Conservation (phyloP, 192 early-diverging fungal genomes). For the Rhizophagus sp. region DNA sequence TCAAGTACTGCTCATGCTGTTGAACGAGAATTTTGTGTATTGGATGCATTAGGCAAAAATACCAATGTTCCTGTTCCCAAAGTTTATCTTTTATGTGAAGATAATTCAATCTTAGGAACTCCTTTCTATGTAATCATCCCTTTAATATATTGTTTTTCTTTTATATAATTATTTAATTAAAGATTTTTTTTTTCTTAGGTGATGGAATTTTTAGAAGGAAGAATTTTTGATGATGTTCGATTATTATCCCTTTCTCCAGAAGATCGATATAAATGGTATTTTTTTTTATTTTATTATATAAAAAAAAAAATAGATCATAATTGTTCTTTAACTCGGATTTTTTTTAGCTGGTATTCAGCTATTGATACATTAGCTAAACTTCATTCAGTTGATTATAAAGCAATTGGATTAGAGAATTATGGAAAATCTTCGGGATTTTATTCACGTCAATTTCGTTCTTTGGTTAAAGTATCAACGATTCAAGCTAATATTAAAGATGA, state of each 20-base stretch:
- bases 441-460: constrained; percentile 76
- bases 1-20: constrained; percentile 89
- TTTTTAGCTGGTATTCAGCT: constrained; percentile 64
- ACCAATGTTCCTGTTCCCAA: constrained; percentile 87
- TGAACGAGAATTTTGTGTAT: constrained; percentile 85
- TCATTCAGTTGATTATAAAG: constrained; percentile 68
- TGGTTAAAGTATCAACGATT: constrained; percentile 60
- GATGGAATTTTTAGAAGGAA: constrained; percentile 94
- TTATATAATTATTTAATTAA: not conserved
- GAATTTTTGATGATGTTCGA: constrained; percentile 73
- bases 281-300: not conserved
- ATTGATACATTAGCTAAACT: constrained; percentile 78
- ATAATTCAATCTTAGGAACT: constrained; percentile 80
- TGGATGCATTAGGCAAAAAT: constrained; percentile 71
- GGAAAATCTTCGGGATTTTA: constrained; percentile 77
- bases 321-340: no score
- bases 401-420: constrained; percentile 69
- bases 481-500: constrained; percentile 71
- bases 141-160: no score
- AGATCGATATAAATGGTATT: constrained; percentile 59
- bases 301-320: no score
- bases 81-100: constrained; percentile 87
- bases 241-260: constrained; percentile 55
- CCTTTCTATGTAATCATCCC: constrained; percentile 77
- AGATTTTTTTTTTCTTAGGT: constrained; percentile 39